Evolutionary conservation across 208 protist species (phyloP), one percentile per base, ranked within the genome.

Genomic region (Trypanosoma brucei): DNA sequence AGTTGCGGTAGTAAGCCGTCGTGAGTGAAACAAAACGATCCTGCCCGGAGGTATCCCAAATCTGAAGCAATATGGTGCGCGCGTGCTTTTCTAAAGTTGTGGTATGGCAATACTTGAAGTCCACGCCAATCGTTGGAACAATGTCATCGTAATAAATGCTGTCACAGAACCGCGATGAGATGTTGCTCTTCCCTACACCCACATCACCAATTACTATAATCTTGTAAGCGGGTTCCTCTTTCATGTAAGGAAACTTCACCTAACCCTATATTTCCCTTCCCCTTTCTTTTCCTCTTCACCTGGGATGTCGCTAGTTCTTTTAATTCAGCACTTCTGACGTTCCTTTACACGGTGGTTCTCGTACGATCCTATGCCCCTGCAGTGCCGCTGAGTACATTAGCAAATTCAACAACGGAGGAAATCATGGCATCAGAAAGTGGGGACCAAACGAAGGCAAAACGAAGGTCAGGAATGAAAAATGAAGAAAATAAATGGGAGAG

Each of bases 141-240:
- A 86, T 72, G 53, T 92, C 83, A 0, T 79, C 76, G 62, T 90
- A 92, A 62, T 93, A 96, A 30, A 73, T 71, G 52, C 89, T 72
- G 59, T 95, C 86, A 56, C 86, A 94, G 68, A 94, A 93, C 7
- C 91, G 88, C 7, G 72, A 81, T 3, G 88, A 84, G 55, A 95
- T 87, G 75, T 92, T 94, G 62, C 87, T 94, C 70, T 96, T 96
- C 1, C 91, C 91, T 2, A 96, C 91, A 55, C 91, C 90, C n/a
- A 87, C 79, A 59, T 90, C 89, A 3, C 91, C 91, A 59, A 96
- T 90, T 38, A 95, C 81, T 39, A 95, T 91, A 48, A 95, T 81
- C 61, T 95, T 95, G 83, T 91, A 95, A n/a, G 79, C 73, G 6
- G 93, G 69, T 36, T 96, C 86, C 39, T 90, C 85, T 51, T 85